phyloP scores from a whole-genome alignment of 1,284 basidiomycete genomes.

The Irpex sp. region DNA sequence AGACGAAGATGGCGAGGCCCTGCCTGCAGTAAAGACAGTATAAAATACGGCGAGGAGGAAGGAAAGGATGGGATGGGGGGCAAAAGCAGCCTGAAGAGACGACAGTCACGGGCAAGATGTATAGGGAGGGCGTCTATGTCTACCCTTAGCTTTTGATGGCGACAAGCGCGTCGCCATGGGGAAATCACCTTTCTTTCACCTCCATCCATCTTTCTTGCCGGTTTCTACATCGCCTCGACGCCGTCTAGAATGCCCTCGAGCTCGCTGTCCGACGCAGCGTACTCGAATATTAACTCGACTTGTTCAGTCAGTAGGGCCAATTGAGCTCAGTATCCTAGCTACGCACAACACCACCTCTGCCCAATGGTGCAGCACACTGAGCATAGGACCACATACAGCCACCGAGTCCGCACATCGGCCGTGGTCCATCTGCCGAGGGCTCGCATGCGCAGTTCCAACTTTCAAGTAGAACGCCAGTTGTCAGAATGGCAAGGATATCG shows the following conservation, averaged over 20 bases:
- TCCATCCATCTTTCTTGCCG: slow-evolving; percentile 5
- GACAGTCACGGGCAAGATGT: slow-evolving; percentile 3
- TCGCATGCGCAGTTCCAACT: neutral
- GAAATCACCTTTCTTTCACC: slow-evolving; percentile 8
- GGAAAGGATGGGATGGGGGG: slow-evolving; percentile 14
- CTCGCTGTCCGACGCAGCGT: neutral
- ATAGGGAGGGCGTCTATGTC: slow-evolving; percentile 4
- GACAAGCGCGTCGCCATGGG: slow-evolving; percentile 7
- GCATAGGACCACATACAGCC: neutral
- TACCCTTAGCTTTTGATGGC: slow-evolving; percentile 8
- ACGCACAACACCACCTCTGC: neutral
- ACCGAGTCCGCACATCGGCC: neutral
- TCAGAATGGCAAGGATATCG: neutral
- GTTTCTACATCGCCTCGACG: neutral
- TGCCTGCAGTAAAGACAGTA: slow-evolving; percentile 42
- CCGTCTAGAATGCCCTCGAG: neutral
- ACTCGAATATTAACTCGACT: neutral
- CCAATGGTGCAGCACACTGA: neutral
- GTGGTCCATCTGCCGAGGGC: neutral
- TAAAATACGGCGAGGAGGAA: slow-evolving; percentile 13
- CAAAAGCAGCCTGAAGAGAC: slow-evolving; percentile 13
- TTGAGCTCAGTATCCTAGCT: neutral
- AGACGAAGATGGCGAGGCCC: slow-evolving; percentile 34
- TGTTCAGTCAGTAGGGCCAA: neutral
- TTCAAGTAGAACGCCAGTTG: neutral